Evolutionary conservation across 352 stramenopile genomes (phyloP), one percentile per base, ranked within the genome.

Genomic region (Phytophthora sansomeana): DNA sequence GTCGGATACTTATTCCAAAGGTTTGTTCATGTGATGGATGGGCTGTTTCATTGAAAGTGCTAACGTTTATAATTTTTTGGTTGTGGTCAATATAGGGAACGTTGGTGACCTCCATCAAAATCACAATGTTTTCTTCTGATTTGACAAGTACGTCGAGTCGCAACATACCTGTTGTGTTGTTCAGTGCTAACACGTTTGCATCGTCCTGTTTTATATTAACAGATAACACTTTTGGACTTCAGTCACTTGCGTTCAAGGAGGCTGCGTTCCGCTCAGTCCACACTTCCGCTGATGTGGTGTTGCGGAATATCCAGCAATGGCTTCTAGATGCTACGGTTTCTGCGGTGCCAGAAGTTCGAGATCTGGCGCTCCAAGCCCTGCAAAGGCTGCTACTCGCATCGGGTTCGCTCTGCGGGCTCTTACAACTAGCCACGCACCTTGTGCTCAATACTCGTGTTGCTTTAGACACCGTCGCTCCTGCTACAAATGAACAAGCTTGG

Each of bases 341-440:
- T 9, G 36, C 67, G 4, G 67, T 69, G 1, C 41, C 66, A 30
- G 65, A 79, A 24, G 67, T 94, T 7, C 82, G 89, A 30, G 81
- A 93, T 51, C 72, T 90, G 4, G 80, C 87, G 0, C 58, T 94
- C 7, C 49, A 83, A 51, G 83, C 79, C 14, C 65, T 95, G 1
- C 72, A 93, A 42, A 80, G 74, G 19, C 30, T 96, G 24, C 71
- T 79, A 17, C 75, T 96, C 6, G 81, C 85, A 28, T 95, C 84
- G 10, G 89, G 89, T 11, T 96, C 89, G 4, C 69, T 96, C 9
- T 96, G 87, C 53, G 84, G 84, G 6, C 63, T 96, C 6, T 30
- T 96, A 17, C 80, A 92, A 21, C 42, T 96, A 6, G 81, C 83
- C n/a, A 80, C 74, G 1, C 78, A 69, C 3, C 61, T 96, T 6